phyloP scores from a whole-genome alignment of 257 asterid genomes.

The Rubia yunnanensis region DNA sequence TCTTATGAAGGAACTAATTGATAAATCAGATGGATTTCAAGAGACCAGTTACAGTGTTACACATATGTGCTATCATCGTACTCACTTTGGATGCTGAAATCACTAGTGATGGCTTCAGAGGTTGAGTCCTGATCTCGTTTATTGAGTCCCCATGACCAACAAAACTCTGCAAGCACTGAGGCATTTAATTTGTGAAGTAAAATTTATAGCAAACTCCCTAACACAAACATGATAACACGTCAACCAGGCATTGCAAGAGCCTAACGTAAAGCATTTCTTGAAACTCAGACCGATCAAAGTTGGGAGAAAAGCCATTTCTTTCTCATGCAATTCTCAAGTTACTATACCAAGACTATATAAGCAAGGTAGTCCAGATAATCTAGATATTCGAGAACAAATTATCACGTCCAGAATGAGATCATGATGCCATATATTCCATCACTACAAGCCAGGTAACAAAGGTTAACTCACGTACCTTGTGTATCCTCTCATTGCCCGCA shows the following conservation, averaged over 20 bases:
- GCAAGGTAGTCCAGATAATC: background rate
- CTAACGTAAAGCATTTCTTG: background rate
- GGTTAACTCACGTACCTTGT: conserved; percentile 38
- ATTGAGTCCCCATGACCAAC: conserved; percentile 97
- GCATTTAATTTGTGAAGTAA: background rate
- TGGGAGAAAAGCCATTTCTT: background rate
- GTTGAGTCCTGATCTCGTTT: conserved; percentile 85
- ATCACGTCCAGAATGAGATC: background rate
- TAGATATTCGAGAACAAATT: background rate
- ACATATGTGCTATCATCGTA: conserved; percentile 11
- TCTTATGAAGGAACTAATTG: background rate
- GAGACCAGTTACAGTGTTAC: conserved; percentile 2
- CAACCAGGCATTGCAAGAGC: background rate
- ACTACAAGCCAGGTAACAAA: background rate
- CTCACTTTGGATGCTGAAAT: conserved; percentile 93
- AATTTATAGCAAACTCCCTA: background rate
- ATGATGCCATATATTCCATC: background rate
- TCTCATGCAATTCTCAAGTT: background rate
- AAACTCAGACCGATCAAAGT: background rate
- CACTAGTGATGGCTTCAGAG: conserved; percentile 85
- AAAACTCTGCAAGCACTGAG: conserved; percentile 55
- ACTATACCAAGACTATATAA: background rate
- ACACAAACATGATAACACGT: background rate
- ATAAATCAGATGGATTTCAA: background rate
- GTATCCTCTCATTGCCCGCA: conserved; percentile 80